Evolutionary conservation across 208 protist species (phyloP).

Genomic region (Vickermania ingenoplastis): DNA sequence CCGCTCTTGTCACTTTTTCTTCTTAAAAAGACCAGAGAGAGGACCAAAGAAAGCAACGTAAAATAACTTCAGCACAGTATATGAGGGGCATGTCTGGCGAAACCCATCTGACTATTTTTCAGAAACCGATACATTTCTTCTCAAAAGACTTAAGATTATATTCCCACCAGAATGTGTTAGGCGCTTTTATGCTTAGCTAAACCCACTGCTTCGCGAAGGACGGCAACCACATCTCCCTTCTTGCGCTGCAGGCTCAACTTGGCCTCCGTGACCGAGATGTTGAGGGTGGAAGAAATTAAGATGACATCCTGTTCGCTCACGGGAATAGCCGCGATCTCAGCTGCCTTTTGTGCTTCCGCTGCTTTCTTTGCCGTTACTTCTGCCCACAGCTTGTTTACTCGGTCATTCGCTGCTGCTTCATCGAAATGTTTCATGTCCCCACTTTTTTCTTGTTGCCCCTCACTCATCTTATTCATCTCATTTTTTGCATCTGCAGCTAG

Average conservation of each 20-base stretch:
- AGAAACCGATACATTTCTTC: too few relatives aligned
- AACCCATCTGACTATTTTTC: too few relatives aligned
- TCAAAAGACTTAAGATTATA: too few relatives aligned
- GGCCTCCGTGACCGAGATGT: constrained; percentile 26
- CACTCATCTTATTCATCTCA: constrained; percentile 62
- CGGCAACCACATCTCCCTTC: constrained; percentile 40
- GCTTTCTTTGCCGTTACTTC: constrained; percentile 55
- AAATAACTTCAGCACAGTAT: too few relatives aligned
- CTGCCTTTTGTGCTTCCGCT: constrained; percentile 39
- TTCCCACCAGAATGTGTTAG: too few relatives aligned
- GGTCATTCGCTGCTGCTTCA: constrained; percentile 47
- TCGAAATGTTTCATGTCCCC: constrained; percentile 65
- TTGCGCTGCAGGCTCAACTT: constrained; percentile 37
- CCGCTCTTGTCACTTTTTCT: constrained; percentile 71
- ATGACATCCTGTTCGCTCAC: constrained; percentile 41
- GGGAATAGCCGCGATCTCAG: constrained; percentile 27
- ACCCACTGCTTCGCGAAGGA: constrained; percentile 56
- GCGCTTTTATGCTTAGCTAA: constrained; percentile 23
- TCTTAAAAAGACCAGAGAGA: too few relatives aligned
- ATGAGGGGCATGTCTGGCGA: too few relatives aligned
- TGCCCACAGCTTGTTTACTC: constrained; percentile 52
- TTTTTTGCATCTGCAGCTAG: constrained; percentile 66
- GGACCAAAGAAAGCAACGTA: too few relatives aligned
- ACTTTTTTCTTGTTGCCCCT: constrained; percentile 44
- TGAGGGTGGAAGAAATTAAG: constrained; percentile 29